These are phyloP conservation scores for Salvia splendens DNA, from an alignment of 257 asterid genomes.

Conservation along the genomic window DNA sequence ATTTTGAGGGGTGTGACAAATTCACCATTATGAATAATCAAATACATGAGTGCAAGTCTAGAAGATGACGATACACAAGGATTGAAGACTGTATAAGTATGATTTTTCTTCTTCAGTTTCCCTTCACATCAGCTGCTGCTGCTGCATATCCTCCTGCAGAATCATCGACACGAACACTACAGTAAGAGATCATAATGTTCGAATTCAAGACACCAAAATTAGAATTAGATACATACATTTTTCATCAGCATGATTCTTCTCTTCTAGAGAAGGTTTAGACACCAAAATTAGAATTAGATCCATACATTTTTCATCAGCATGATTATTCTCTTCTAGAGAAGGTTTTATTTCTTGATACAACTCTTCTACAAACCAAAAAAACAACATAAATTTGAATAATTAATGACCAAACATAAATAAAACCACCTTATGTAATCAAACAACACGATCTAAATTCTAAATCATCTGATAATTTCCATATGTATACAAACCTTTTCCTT, in stretches of 20 bases:
- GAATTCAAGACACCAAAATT: not conserved
- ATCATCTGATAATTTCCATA: not conserved
- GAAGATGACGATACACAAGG: constrained; percentile 8
- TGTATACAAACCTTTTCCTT: constrained; percentile 45
- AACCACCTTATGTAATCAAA: not conserved
- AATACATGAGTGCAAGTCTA: constrained; percentile 24
- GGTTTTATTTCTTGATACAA: constrained; percentile 38
- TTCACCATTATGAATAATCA: constrained; percentile 22
- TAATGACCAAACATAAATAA: not conserved
- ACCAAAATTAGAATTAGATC: not conserved
- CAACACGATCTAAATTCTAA: not conserved
- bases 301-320: constrained; percentile 42
- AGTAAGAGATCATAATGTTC: not conserved
- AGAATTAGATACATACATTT: constrained; percentile 32
- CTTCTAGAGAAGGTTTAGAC: too few species aligned
- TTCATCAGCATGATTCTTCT: constrained; percentile 38
- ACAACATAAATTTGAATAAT: not conserved
- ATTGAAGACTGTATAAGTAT: not conserved
- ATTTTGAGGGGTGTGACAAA: constrained; percentile 19
- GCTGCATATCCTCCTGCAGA: constrained; percentile 48
- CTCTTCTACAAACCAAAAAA: constrained; percentile 36
- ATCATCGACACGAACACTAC: constrained; percentile 2
- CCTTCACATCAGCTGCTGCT: constrained; percentile 40
- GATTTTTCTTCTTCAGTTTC: constrained; percentile 32
- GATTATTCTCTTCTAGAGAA: constrained; percentile 41